A percentile compares a stretch with the other conserved stretches of the same genome.
phyloP scores from a whole-genome alignment of 768 basidiomycete genomes.

The Multifurca ochricompacta region DNA sequence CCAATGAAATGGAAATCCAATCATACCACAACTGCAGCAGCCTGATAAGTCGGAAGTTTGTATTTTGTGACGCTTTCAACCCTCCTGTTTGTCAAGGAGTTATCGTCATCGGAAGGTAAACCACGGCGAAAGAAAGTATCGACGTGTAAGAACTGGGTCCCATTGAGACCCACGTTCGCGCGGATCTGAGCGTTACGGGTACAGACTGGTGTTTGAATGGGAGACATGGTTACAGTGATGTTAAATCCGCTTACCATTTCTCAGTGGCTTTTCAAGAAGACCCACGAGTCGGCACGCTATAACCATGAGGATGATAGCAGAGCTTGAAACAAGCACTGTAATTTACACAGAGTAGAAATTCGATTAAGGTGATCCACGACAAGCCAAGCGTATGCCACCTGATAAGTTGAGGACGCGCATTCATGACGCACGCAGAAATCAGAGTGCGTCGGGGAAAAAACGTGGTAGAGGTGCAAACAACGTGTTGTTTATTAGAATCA shows the following conservation, averaged over 20 bases:
- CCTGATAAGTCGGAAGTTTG: slow-evolving; percentile 14
- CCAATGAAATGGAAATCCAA: not conserved
- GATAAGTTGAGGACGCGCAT: not conserved
- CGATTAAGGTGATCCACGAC: not conserved
- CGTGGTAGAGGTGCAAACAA: not conserved
- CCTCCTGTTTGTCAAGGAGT: not conserved
- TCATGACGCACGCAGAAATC: not conserved
- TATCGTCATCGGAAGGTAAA: not conserved
- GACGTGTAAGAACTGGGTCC: not conserved
- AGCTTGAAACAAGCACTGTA: not conserved
- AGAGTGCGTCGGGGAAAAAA: not conserved
- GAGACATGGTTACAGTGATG: not conserved
- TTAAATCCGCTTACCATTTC: not conserved
- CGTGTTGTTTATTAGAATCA: not conserved
- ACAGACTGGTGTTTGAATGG: not conserved
- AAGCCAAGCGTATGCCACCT: not conserved
- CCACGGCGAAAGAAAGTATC: not conserved
- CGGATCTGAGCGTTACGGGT: not conserved
- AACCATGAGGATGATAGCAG: not conserved
- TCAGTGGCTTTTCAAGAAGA: not conserved
- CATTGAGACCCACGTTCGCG: not conserved
- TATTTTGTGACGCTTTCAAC: not conserved
- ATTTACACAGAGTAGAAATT: not conserved
- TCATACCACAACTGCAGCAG: slow-evolving; percentile 14
- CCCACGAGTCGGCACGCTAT: not conserved